Evolutionary conservation across 371 early-diverging fungal species (phyloP).

Genomic region (Fennellomyces sp.): DNA sequence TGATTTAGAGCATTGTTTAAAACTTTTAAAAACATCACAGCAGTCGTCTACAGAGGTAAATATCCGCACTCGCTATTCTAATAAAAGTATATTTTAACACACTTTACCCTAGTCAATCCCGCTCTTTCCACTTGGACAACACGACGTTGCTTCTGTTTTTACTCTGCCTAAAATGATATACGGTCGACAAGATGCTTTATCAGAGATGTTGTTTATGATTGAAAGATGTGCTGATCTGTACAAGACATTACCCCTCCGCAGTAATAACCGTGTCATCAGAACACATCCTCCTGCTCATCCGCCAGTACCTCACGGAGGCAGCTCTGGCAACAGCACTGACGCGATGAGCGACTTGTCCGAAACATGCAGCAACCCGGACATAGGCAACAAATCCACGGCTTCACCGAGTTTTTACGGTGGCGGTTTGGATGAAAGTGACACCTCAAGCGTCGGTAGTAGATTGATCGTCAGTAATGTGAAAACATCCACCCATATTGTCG

Average conservation of each 20-base stretch:
- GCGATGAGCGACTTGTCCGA: constrained; percentile 21
- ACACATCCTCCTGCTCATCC: not conserved
- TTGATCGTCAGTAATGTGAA: constrained; percentile 12
- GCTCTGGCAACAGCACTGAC: no score
- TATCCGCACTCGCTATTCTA: not conserved
- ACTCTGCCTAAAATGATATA: constrained; percentile 44
- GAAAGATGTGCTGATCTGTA: constrained; percentile 35
- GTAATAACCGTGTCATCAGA: not conserved
- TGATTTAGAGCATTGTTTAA: constrained; percentile 55
- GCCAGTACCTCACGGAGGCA: no score
- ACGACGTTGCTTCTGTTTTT: constrained; percentile 49
- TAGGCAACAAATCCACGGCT: constrained; percentile 21
- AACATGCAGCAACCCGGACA: constrained; percentile 1
- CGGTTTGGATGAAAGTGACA: constrained; percentile 34
- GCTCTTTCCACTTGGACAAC: constrained; percentile 39
- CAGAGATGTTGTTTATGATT: constrained; percentile 39
- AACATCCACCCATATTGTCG: constrained; percentile 32
- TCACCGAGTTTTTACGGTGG: constrained; percentile 41
- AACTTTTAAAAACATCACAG: constrained; percentile 23
- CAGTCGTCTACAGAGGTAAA: constrained; percentile 32
- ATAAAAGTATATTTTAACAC: not conserved
- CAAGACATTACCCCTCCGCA: constrained; percentile 11
- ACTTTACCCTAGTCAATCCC: constrained; percentile 34
- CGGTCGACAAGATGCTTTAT: constrained; percentile 41
- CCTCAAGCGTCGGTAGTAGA: constrained; percentile 17